Evolutionary conservation across 2,329 filamentous ascomycete species (phyloP).

Genomic region (Penicillium brasilianum): DNA sequence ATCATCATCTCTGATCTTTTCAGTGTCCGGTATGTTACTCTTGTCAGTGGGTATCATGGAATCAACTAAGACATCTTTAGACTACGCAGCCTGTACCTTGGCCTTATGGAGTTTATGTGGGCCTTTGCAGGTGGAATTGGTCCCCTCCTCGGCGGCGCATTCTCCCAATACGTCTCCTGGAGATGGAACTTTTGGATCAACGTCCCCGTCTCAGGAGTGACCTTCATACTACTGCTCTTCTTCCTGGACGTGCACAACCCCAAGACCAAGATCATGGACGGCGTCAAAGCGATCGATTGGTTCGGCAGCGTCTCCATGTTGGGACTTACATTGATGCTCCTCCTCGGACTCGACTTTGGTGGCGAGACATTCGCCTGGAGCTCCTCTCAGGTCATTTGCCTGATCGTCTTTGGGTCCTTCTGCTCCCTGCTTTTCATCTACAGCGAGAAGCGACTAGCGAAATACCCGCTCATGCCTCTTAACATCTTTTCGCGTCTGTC

Average conservation of each 20-base stretch:
- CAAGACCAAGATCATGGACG: slow-evolving; percentile 55
- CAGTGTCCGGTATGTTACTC: slow-evolving; percentile 47
- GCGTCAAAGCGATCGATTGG: slow-evolving; percentile 61
- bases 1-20: slow-evolving; percentile 64
- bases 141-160: slow-evolving; percentile 59
- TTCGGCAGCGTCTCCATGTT: slow-evolving; percentile 58
- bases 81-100: slow-evolving; percentile 56
- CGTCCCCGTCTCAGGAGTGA: slow-evolving; percentile 55
- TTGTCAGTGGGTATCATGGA: background rate
- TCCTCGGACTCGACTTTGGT: slow-evolving; percentile 61
- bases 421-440: slow-evolving; percentile 61
- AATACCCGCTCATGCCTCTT: slow-evolving; percentile 71
- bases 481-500: slow-evolving; percentile 62
- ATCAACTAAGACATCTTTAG: slow-evolving; percentile 31
- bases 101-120: slow-evolving; percentile 60
- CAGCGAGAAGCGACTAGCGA: slow-evolving; percentile 67
- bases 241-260: slow-evolving; percentile 63
- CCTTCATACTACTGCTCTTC: slow-evolving; percentile 56
- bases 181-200: slow-evolving; percentile 64
- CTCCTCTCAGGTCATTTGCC: slow-evolving; percentile 59
- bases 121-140: slow-evolving; percentile 59
- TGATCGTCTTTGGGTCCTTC: slow-evolving; percentile 57
- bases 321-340: slow-evolving; percentile 56
- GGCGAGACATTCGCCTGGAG: slow-evolving; percentile 59
- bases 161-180: slow-evolving; percentile 53